Base-by-base conservation (phyloP, 2,329 filamentous ascomycete species). In the Bipolaris victoriae region DNA sequence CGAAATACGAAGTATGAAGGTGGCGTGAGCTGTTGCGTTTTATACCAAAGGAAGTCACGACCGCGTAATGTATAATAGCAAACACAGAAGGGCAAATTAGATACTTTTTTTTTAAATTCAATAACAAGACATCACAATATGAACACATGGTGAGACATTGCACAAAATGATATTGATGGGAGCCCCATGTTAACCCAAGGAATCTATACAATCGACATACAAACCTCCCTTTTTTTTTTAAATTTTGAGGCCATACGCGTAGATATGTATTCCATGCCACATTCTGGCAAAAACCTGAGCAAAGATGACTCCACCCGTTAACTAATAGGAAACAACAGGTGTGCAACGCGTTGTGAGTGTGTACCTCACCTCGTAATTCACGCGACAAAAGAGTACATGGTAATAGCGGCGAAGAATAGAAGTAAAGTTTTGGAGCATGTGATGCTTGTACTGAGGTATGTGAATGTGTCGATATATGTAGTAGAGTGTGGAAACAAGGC, bases 131-230 rank as follows among this genome's bases (percentile, higher is more conserved):
- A 26, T 41, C 11, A 41, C 39, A 43, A 20, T 7, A 18, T 3
- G 6, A 31, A 18, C 3, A 6, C 9, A 13, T 2, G 26, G 26
- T 44, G n/a, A 41, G 29, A 16, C 9, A 29, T 33, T 26, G 41
- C 35, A 56, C n/a, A 46, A 26, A n/a, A 35, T 52, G 26, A 33
- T 20, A 56, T 56, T 37, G 26, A 46, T 52, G 24, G 16, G 16
- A 49, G 18, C n/a, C 10, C n/a, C 10, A 5, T 15, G n/a, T 24
- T 26, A 52, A 31, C 53, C 7, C 49, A 49, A 20, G 18, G 48
- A 46, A 46, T 52, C 35, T 52, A 56, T 29, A 20, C 24, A 52
- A 52, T 40, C 29, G 15, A 56, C 53, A 52, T 18, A 33, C n/a
- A 46, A 37, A 41, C 48, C 53, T 55, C 53, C 48, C 24, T 13